Conservation (phyloP, 2,329 filamentous ascomycete genomes). For the Penicillium sp. region DNA sequence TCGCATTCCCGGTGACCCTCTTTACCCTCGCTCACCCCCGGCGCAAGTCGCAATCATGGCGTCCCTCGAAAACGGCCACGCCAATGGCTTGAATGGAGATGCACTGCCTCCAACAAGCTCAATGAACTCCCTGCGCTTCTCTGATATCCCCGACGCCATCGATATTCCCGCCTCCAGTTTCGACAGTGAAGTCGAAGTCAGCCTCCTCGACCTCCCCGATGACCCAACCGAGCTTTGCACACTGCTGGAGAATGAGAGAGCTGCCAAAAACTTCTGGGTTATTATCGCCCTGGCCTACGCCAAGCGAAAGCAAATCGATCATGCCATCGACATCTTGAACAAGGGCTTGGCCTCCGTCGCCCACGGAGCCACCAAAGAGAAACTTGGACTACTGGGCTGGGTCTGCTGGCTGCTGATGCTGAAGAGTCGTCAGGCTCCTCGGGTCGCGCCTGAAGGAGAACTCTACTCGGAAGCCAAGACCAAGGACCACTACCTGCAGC, state of each 20-base stretch:
- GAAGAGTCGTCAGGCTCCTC: constrained; percentile 77
- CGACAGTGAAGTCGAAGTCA: constrained; percentile 78
- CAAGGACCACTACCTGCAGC: constrained; percentile 87
- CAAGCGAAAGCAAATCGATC: constrained; percentile 89
- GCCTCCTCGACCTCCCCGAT: constrained; percentile 83
- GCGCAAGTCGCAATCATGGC: constrained; percentile 44
- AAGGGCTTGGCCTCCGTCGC: constrained; percentile 69
- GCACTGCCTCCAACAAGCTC: constrained; percentile 29
- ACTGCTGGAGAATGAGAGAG: constrained; percentile 88
- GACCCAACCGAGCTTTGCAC: constrained; percentile 94
- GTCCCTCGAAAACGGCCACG: constrained; percentile 47
- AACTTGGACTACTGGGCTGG: constrained; percentile 76
- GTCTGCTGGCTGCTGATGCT: constrained; percentile 88
- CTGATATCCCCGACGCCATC: constrained; percentile 59
- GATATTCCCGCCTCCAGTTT: constrained; percentile 60
- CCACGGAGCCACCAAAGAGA: constrained; percentile 69
- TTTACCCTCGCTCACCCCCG: constrained; percentile 2
- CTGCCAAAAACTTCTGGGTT: constrained; percentile 92
- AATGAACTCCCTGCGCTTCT: constrained; percentile 49
- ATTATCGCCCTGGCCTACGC: constrained; percentile 95
- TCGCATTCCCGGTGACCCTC: constrained; percentile 14
- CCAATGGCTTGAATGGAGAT: constrained; percentile 51
- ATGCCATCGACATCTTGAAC: constrained; percentile 66
- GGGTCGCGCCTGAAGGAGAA: constrained; percentile 60
- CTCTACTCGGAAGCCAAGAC: constrained; percentile 70